phyloP scores from a whole-genome alignment of 768 basidiomycete genomes.

The Lyophyllum shimeji region DNA sequence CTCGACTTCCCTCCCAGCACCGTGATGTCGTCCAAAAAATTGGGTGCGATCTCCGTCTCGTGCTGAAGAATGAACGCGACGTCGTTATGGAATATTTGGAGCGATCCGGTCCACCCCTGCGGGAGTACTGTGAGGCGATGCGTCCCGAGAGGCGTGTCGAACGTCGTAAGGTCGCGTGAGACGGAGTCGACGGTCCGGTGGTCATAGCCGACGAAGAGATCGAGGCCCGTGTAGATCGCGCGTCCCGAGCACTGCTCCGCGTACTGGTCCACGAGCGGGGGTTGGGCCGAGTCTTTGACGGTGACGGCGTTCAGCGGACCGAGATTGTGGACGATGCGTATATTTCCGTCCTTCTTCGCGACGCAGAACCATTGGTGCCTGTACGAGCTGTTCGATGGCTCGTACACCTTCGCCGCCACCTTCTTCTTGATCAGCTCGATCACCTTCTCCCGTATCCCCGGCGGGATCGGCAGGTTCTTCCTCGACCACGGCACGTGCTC shows the following conservation, averaged over 20 bases:
- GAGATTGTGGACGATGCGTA: neutral
- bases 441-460: neutral
- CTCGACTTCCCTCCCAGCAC: constrained; percentile 25
- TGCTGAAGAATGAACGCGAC: constrained; percentile 25
- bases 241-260: neutral
- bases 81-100: constrained; percentile 15
- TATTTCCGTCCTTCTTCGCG: neutral
- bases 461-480: neutral
- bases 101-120: constrained; percentile 39
- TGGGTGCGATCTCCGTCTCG: constrained; percentile 26
- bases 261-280: neutral
- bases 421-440: neutral
- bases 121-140: constrained; percentile 30
- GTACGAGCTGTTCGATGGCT: neutral
- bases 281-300: neutral
- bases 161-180: constrained; percentile 36
- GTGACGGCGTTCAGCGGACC: neutral
- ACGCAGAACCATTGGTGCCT: neutral
- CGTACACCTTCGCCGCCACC: neutral
- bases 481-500: neutral
- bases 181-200: constrained; percentile 2
- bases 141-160: constrained; percentile 33
- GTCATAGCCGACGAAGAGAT: neutral
- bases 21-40: constrained; percentile 30
- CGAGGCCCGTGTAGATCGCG: neutral